phyloP scores from a whole-genome alignment of 345 rosid species.

The Sonneratia caseolaris region DNA sequence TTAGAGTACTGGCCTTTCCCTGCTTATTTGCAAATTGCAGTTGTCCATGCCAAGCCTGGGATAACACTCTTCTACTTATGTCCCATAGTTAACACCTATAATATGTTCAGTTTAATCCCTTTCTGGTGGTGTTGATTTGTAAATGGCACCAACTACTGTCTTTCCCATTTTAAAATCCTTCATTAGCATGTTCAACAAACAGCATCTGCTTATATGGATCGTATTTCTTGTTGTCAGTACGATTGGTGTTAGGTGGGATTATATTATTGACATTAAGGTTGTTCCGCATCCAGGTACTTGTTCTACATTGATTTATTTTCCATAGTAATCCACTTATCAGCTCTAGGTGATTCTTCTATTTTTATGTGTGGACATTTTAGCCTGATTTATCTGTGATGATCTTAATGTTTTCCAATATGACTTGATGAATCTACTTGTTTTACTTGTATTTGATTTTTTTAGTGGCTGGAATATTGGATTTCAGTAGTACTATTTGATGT shows the following conservation, averaged over 20 bases:
- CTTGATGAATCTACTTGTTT: not conserved
- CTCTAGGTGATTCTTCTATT: not conserved
- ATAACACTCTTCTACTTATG: too few species aligned
- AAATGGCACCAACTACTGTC: not conserved
- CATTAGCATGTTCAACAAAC: not conserved
- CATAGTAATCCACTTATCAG: not conserved
- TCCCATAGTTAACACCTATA: not conserved
- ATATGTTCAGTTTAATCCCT: not conserved
- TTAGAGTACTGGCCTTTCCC: too few species aligned
- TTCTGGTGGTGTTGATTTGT: not conserved
- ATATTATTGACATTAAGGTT: constrained; percentile 59
- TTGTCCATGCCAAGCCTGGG: too few species aligned
- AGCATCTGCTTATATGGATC: not conserved
- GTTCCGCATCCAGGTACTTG: constrained; percentile 72
- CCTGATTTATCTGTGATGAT: not conserved
- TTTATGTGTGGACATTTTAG: not conserved
- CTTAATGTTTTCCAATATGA: not conserved
- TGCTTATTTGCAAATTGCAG: too few species aligned
- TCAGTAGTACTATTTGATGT: not conserved
- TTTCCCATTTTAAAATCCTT: not conserved
- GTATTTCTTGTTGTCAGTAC: constrained; percentile 41
- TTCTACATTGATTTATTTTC: not conserved
- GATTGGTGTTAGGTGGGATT: constrained; percentile 72
- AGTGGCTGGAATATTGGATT: not conserved
- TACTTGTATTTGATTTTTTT: not conserved